Conservation (phyloP, 2,329 filamentous ascomycete genomes). For the Colletotrichum theobromicola region DNA sequence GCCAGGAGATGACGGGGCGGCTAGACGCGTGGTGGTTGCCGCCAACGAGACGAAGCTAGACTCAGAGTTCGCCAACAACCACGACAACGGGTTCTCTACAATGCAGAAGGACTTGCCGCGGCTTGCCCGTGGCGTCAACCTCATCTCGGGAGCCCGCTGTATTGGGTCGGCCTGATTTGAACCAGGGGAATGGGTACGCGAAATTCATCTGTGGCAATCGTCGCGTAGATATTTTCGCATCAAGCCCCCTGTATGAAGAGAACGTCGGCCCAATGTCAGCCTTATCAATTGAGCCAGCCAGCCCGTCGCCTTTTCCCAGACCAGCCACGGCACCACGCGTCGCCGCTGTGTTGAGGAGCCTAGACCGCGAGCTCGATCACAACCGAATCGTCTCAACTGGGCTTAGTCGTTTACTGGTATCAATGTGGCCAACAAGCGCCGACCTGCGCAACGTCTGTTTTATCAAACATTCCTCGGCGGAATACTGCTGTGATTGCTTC, state of each 20-base stretch:
- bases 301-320: not conserved
- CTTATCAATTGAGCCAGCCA: not conserved
- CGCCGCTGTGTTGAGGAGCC: not conserved
- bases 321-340: not conserved
- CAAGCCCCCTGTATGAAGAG: not conserved
- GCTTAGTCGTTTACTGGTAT: not conserved
- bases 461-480: not conserved
- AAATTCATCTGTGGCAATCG: not conserved
- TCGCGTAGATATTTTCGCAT: not conserved
- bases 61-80: not conserved
- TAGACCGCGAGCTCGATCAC: not conserved
- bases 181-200: not conserved
- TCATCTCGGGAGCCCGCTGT: not conserved
- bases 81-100: not conserved
- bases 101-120: not conserved
- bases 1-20: not conserved
- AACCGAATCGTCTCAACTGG: rapidly evolving
- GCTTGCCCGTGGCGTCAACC: conserved; percentile 10
- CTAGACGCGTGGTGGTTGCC: not conserved
- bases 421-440: not conserved
- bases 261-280: not conserved
- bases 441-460: not conserved
- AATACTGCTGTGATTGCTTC: not conserved
- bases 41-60: not conserved
- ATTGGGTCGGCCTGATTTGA: not conserved